Conservation (phyloP, 2,329 filamentous ascomycete genomes). For the Diplocarpon mali region DNA sequence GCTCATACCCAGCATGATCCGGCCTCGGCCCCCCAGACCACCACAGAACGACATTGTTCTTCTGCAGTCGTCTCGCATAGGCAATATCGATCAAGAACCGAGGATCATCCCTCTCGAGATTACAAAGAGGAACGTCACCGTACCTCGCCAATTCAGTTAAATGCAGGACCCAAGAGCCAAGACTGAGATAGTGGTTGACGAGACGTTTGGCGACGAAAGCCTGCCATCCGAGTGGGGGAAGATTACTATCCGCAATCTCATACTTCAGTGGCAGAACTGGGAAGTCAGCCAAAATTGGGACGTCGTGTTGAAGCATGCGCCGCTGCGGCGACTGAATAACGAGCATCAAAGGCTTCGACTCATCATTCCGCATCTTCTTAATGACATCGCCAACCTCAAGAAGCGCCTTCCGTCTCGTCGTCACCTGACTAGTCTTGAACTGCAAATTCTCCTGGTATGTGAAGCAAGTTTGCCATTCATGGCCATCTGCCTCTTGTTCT, state of each 20-base stretch:
- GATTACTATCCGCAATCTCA: constrained; percentile 71
- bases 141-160: constrained; percentile 80
- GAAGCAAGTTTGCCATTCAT: constrained; percentile 71
- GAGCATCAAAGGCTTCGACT: constrained; percentile 67
- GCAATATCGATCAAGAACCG: constrained; percentile 92
- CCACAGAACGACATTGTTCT: constrained; percentile 91
- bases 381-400: constrained; percentile 79
- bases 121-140: constrained; percentile 89
- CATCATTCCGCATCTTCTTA: constrained; percentile 83
- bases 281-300: constrained; percentile 74
- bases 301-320: constrained; percentile 69
- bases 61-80: constrained; percentile 80
- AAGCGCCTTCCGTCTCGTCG: constrained; percentile 78
- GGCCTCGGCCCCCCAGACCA: constrained; percentile 83
- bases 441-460: constrained; percentile 75
- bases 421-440: constrained; percentile 81
- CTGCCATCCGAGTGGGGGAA: constrained; percentile 93
- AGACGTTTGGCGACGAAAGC: constrained; percentile 75
- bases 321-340: constrained; percentile 86
- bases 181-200: constrained; percentile 79
- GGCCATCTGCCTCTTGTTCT: constrained; percentile 53
- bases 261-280: constrained; percentile 73
- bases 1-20: constrained; percentile 92
- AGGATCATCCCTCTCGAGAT: constrained; percentile 88
- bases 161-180: constrained; percentile 88